These are phyloP conservation scores for Auricularia cornea DNA, from an alignment of 768 basidiomycete genomes.

Conservation along the genomic window DNA sequence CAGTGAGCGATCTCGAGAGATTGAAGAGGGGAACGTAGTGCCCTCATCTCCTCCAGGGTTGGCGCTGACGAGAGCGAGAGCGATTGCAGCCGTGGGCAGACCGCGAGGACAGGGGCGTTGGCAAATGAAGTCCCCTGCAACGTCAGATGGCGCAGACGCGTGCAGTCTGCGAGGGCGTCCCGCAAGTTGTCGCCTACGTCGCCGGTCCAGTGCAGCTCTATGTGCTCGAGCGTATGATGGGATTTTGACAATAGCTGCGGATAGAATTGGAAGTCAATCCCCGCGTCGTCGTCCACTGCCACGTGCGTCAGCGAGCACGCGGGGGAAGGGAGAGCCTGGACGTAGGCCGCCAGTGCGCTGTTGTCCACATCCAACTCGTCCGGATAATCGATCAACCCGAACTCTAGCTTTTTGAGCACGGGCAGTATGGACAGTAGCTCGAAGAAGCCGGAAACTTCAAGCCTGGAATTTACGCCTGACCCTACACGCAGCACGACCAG, in stretches of 20 bases:
- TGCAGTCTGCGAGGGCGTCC: not conserved
- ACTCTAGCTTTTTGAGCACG: not conserved
- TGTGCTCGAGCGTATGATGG: not conserved
- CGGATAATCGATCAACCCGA: not conserved
- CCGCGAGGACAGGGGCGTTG: too few relatives aligned
- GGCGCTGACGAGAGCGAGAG: too few relatives aligned
- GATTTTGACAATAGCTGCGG: not conserved
- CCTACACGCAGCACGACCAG: too few relatives aligned
- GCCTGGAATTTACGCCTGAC: too few relatives aligned
- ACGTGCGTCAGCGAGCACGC: not conserved
- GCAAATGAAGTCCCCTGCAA: not conserved
- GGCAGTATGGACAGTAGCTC: not conserved
- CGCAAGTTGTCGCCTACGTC: not conserved
- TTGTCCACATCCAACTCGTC: not conserved
- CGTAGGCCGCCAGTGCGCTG: not conserved
- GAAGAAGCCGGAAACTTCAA: not conserved
- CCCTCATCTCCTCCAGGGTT: too few relatives aligned
- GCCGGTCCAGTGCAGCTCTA: not conserved
- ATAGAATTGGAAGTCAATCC: not conserved
- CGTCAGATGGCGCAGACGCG: not conserved
- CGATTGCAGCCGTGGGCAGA: too few relatives aligned
- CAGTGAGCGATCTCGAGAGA: too few relatives aligned
- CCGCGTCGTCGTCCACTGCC: not conserved
- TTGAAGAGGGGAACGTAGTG: too few relatives aligned
- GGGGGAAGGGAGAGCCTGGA: not conserved